phyloP scores from a whole-genome alignment of 2,329 filamentous ascomycete genomes.

The Madurella mycetomatis region DNA sequence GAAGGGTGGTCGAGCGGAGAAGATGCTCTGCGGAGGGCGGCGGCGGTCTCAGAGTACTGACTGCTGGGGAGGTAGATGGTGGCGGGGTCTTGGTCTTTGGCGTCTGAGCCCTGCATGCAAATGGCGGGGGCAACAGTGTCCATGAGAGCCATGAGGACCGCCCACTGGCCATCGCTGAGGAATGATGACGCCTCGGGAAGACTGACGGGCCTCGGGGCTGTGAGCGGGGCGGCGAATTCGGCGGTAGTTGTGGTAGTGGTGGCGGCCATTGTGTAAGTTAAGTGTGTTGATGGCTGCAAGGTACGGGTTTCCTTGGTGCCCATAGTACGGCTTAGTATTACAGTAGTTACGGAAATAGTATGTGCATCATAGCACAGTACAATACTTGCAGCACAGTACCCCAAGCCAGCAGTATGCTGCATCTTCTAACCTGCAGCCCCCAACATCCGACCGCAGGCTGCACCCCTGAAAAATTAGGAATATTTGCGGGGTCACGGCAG shows the following conservation, averaged over 20 bases:
- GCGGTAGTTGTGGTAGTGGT: not conserved
- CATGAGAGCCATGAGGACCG: conserved; percentile 26
- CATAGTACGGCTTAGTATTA: no score
- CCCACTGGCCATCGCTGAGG: conserved; percentile 21
- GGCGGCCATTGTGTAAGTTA: not conserved
- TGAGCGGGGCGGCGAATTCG: conserved; percentile 7
- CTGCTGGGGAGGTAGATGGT: conserved; percentile 17
- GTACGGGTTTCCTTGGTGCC: no score
- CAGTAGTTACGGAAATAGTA: no score
- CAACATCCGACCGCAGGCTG: no score
- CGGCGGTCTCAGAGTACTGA: conserved; percentile 17
- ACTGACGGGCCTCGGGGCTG: conserved; percentile 9
- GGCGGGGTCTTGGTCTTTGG: conserved; percentile 4
- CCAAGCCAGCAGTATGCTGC: no score
- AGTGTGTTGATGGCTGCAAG: no score
- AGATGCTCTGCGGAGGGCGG: conserved; percentile 14
- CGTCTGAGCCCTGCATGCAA: conserved; percentile 10
- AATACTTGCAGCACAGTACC: no score
- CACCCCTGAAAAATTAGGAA: no score
- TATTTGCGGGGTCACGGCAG: no score
- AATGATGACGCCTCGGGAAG: conserved; percentile 9
- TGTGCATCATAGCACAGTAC: no score
- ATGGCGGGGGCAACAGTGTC: conserved; percentile 22
- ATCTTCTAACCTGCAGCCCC: no score
- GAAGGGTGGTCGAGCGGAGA: conserved; percentile 8